Percentiles rank a stretch among this genome's conserved stretches.
Conservation (phyloP, 805 yeast species). For the Ogataea pignaliae region DNA sequence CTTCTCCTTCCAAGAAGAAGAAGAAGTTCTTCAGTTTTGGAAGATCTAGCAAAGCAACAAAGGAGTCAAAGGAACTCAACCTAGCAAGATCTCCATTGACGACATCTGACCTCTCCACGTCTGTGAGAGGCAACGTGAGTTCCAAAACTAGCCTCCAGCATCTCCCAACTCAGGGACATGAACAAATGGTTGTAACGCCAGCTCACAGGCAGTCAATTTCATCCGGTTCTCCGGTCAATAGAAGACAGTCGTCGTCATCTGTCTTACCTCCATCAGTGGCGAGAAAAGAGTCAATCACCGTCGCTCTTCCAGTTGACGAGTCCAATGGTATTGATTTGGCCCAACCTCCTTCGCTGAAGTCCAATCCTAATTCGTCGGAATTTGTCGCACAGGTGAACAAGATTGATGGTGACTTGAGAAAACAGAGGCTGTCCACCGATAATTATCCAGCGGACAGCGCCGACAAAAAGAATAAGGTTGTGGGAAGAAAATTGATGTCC, state of each 20-base stretch:
- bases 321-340: neutral
- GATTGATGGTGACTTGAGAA: constrained; percentile 3
- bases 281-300: constrained; percentile 3
- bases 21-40: constrained; percentile 4
- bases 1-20: neutral
- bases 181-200: too few species aligned
- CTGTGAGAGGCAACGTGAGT: too few species aligned
- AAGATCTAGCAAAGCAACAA: neutral
- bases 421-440: neutral
- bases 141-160: too few species aligned
- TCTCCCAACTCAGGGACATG: too few species aligned
- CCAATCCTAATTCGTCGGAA: constrained; percentile 3
- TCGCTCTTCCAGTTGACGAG: constrained; percentile 3
- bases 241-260: neutral
- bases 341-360: constrained; percentile 3
- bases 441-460: neutral
- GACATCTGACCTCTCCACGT: too few species aligned
- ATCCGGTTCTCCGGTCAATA: neutral
- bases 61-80: neutral
- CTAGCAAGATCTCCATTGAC: too few species aligned
- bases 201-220: neutral
- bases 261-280: neutral
- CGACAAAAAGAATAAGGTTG: neutral
- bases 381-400: constrained; percentile 2
- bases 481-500: constrained; percentile 23